A percentile compares a stretch with the other conserved stretches of the same genome.
Conservation (phyloP, 192 early-diverging fungal species). For the Lobosporangium transversale region DNA sequence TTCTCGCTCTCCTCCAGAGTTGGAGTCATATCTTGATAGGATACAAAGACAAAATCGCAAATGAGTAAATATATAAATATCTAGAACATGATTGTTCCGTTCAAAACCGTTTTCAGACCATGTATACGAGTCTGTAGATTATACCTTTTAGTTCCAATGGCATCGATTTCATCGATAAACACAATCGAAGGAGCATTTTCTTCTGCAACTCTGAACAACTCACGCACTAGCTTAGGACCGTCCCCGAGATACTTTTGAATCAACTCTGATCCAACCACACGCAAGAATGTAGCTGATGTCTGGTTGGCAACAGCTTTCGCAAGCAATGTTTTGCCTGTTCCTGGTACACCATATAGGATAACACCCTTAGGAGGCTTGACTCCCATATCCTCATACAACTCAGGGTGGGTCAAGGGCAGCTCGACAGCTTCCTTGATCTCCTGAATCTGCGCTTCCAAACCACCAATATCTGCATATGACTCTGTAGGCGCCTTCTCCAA, state of each 20-base stretch:
- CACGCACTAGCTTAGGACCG: slow-evolving; percentile 97
- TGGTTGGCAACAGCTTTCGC: slow-evolving; percentile 99
- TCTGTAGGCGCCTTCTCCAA: slow-evolving; percentile 98
- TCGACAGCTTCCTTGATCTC: slow-evolving; percentile 99
- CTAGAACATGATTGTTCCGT: too few relatives aligned
- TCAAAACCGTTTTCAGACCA: too few relatives aligned
- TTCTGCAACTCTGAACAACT: slow-evolving; percentile 95
- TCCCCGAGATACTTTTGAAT: slow-evolving; percentile 99
- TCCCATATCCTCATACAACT: slow-evolving; percentile 98
- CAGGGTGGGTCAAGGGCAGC: slow-evolving; percentile 95
- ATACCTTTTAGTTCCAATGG: slow-evolving; percentile 93
- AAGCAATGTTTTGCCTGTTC: slow-evolving; percentile 93
- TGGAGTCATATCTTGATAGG: slow-evolving; percentile 83
- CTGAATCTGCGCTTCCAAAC: slow-evolving; percentile 95
- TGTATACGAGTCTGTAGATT: background rate
- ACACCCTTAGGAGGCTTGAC: slow-evolving; percentile 98
- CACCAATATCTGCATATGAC: slow-evolving; percentile 98
- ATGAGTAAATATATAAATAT: too few relatives aligned
- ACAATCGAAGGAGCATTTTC: slow-evolving; percentile 98
- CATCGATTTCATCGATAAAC: slow-evolving; percentile 99
- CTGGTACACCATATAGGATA: slow-evolving; percentile 94
- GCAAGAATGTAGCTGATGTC: slow-evolving; percentile 97
- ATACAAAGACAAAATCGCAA: too few relatives aligned
- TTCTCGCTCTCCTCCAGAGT: slow-evolving; percentile 94
- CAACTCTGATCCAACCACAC: slow-evolving; percentile 96